Conservation (phyloP, 371 early-diverging fungal species). For the Smittium mucronatum region DNA sequence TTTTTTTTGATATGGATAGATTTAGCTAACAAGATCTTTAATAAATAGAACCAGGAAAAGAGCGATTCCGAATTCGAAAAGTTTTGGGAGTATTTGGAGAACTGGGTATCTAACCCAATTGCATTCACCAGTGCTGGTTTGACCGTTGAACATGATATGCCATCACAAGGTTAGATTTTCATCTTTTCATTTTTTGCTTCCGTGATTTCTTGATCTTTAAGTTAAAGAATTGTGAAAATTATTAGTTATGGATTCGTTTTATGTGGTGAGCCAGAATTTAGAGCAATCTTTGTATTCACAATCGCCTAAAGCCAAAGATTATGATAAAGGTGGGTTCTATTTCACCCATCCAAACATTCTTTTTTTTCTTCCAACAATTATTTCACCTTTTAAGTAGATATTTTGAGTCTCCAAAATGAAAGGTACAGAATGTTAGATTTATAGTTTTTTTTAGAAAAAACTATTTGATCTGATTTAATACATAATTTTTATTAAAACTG, state of each 20-base stretch:
- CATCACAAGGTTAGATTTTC: background rate
- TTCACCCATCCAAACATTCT: too few relatives aligned
- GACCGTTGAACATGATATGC: background rate
- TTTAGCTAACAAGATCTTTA: too few relatives aligned
- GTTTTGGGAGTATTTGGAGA: constrained; percentile 33
- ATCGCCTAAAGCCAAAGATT: background rate
- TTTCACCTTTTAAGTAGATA: too few relatives aligned
- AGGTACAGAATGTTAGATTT: too few relatives aligned
- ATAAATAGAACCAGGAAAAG: background rate
- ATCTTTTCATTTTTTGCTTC: background rate
- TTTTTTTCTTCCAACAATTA: too few relatives aligned
- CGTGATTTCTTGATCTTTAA: too few relatives aligned
- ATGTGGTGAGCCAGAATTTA: constrained; percentile 24
- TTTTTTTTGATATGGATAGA: background rate
- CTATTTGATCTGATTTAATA: too few relatives aligned
- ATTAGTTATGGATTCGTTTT: constrained; percentile 31
- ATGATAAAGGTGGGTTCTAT: background rate
- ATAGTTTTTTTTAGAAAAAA: too few relatives aligned
- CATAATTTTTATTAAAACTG: too few relatives aligned
- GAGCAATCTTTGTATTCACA: constrained; percentile 15
- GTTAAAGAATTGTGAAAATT: too few relatives aligned
- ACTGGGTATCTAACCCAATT: constrained; percentile 30
- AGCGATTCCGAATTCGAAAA: constrained; percentile 29
- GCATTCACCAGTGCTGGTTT: constrained; percentile 21
- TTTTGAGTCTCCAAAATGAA: too few relatives aligned